Evolutionary conservation across 225 moss, liverwort and hornwort species (phyloP).

Genomic region (Asterella californica): DNA sequence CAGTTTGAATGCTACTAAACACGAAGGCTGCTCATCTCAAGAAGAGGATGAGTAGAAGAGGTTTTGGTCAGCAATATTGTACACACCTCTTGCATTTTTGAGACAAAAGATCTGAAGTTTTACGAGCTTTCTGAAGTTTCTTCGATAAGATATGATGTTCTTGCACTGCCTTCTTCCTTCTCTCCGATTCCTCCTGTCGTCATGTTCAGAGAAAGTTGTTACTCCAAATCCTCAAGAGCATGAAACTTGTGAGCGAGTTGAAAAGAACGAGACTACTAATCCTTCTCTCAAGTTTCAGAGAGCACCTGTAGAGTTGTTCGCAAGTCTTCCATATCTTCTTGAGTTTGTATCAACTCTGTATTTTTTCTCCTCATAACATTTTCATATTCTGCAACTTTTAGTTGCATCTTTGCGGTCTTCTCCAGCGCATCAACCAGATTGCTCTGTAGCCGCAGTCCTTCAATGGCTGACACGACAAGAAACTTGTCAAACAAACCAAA

Average conservation of each 20-base stretch:
- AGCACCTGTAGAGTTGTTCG: constrained; percentile 60
- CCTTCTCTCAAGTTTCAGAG: background rate
- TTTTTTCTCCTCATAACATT: constrained; percentile 46
- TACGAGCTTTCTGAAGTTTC: constrained; percentile 74
- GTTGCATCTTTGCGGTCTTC: constrained; percentile 56
- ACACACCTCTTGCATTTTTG: constrained; percentile 26
- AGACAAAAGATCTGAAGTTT: constrained; percentile 9
- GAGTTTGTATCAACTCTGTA: constrained; percentile 48
- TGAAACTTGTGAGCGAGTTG: background rate
- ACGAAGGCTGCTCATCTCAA: too few relatives aligned
- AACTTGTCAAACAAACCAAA: background rate
- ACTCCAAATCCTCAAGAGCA: background rate
- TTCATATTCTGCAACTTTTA: constrained; percentile 51
- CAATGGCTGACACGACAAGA: constrained; percentile 39
- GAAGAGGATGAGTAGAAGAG: background rate
- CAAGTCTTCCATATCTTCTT: constrained; percentile 48
- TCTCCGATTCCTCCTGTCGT: constrained; percentile 76
- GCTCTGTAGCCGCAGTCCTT: constrained; percentile 59
- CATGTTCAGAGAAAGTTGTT: background rate
- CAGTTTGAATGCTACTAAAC: too few relatives aligned
- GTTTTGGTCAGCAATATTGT: too few relatives aligned
- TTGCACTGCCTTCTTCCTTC: constrained; percentile 55
- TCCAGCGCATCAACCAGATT: constrained; percentile 55
- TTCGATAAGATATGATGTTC: constrained; percentile 57
- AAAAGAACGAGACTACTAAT: background rate